These are phyloP conservation scores for Blastomyces silverae DNA, from an alignment of 2,329 filamentous ascomycete species.

Conservation along the genomic window DNA sequence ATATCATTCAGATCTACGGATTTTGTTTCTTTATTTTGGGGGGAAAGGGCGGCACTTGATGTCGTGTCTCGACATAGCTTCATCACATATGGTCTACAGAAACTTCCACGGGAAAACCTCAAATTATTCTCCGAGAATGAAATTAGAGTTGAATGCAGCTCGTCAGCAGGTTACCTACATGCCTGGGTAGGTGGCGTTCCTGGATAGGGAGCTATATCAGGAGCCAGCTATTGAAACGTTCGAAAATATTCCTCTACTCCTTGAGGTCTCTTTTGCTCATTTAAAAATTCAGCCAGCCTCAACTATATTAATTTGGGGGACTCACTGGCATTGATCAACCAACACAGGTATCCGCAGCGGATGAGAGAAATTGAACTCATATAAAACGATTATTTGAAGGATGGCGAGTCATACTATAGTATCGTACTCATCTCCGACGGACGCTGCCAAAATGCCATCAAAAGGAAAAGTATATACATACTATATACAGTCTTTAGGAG, in stretches of 20 bases:
- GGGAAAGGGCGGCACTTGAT: too few relatives aligned
- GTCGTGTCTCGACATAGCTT: too few relatives aligned
- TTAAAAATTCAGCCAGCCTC: neutral
- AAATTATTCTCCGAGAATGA: neutral
- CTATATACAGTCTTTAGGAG: neutral
- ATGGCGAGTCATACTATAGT: too few relatives aligned
- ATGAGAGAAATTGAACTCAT: too few relatives aligned
- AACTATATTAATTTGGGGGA: neutral
- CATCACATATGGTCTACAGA: neutral
- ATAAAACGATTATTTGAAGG: too few relatives aligned
- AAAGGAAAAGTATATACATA: neutral
- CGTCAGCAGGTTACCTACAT: neutral
- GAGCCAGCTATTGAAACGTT: too few relatives aligned
- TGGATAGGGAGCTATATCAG: too few relatives aligned
- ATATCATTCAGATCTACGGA: neutral
- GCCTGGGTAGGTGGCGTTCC: too few relatives aligned
- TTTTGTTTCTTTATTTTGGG: too few relatives aligned
- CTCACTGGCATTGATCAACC: neutral
- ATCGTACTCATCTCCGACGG: too few relatives aligned
- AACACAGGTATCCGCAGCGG: too few relatives aligned
- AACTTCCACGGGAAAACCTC: neutral
- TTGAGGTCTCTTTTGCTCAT: neutral
- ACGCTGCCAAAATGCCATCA: neutral
- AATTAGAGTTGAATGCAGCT: neutral
- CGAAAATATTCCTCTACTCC: too few relatives aligned